phyloP scores from a whole-genome alignment of 2,329 filamentous ascomycete genomes.

The Colletotrichum somersetense region DNA sequence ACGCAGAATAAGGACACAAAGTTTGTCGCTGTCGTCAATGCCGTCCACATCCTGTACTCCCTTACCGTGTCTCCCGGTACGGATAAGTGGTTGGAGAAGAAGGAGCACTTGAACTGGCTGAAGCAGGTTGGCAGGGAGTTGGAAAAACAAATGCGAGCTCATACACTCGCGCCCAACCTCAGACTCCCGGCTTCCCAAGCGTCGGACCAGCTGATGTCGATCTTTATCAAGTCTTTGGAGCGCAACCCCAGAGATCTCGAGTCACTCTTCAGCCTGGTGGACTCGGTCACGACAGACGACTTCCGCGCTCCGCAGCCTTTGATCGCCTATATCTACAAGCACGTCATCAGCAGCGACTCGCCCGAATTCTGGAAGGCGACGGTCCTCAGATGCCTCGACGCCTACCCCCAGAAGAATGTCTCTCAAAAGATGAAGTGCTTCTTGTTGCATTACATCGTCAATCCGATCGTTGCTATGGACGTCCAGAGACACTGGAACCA shows the following conservation, averaged over 20 bases:
- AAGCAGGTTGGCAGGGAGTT: conserved; percentile 81
- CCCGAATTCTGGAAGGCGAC: conserved; percentile 88
- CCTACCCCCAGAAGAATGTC: conserved; percentile 83
- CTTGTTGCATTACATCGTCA: conserved; percentile 90
- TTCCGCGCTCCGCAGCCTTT: conserved; percentile 82
- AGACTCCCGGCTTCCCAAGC: conserved; percentile 91
- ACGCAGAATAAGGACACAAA: conserved; percentile 77
- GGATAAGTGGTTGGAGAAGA: conserved; percentile 78
- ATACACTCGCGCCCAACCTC: conserved; percentile 77
- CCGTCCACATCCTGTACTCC: conserved; percentile 86
- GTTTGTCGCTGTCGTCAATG: conserved; percentile 82
- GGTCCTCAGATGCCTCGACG: conserved; percentile 86
- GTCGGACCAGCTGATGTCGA: conserved; percentile 86
- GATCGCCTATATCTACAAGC: conserved; percentile 84
- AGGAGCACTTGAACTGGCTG: conserved; percentile 70
- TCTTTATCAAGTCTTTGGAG: conserved; percentile 84
- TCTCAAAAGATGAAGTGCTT: conserved; percentile 95
- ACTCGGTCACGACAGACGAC: conserved; percentile 85
- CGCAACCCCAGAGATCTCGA: conserved; percentile 83
- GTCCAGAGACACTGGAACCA: conserved; percentile 85
- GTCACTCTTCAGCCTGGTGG: conserved; percentile 85
- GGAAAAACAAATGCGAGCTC: conserved; percentile 77
- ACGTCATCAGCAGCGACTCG: conserved; percentile 86
- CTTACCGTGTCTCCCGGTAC: conserved; percentile 76
- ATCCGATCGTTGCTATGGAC: conserved; percentile 97